A percentile compares a stretch with the other conserved stretches of the same genome.
Evolutionary conservation across 441 rosid genomes (phyloP).

Genomic region (Geranium incanum): DNA sequence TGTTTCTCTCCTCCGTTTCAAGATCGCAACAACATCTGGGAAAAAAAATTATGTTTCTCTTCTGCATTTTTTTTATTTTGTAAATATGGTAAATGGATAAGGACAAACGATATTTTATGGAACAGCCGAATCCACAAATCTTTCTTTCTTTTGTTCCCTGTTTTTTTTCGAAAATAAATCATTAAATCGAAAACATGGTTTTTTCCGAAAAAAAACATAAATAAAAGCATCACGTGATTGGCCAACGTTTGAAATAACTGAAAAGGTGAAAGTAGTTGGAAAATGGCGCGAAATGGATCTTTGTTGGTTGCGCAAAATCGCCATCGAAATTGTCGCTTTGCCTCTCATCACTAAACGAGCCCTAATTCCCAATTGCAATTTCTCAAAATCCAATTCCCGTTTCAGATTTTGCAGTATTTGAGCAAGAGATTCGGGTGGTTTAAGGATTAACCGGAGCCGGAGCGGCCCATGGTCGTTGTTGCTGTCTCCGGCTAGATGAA

Average conservation of each 20-base stretch:
- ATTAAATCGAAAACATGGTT: no score
- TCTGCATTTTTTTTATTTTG: not conserved
- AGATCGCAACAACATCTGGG: no score
- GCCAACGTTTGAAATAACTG: no score
- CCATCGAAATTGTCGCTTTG: slow-evolving; percentile 17
- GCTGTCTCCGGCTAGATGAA: slow-evolving; percentile 20
- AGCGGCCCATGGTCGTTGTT: slow-evolving; percentile 7
- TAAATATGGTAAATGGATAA: not conserved
- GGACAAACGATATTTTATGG: not conserved
- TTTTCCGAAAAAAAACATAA: no score
- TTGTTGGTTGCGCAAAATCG: slow-evolving; percentile 5
- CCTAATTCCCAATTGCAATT: not conserved
- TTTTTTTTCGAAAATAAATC: no score
- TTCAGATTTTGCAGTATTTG: not conserved
- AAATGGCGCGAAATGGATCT: slow-evolving; percentile 26
- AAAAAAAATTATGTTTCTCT: no score
- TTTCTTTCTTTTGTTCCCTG: not conserved
- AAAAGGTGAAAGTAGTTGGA: slow-evolving; percentile 11
- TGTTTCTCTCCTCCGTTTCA: not conserved
- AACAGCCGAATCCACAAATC: not conserved
- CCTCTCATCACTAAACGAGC: slow-evolving; percentile 14
- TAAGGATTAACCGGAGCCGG: slow-evolving; percentile 4
- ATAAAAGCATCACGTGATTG: no score
- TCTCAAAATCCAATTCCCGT: not conserved
- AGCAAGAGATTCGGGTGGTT: not conserved